phyloP scores from a whole-genome alignment of 140 eudicot species.

The Oenanthe javanica region DNA sequence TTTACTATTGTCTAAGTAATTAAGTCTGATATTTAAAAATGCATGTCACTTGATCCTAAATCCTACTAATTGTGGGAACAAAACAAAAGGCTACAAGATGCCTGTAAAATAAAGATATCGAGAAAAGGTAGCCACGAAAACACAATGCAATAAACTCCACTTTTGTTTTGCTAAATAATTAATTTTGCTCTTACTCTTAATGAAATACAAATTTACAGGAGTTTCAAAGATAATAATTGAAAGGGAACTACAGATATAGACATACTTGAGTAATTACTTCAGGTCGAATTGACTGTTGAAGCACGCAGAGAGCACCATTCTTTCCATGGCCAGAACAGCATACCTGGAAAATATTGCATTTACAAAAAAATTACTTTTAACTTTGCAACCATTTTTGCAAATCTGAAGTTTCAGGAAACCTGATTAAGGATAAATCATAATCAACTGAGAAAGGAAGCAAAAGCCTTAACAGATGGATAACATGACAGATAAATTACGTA shows the following conservation, averaged over 20 bases:
- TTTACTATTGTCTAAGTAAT: too few species aligned
- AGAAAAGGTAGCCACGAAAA: not conserved
- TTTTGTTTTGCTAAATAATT: not conserved
- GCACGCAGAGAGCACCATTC: constrained; percentile 87
- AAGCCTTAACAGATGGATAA: not conserved
- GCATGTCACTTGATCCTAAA: not conserved
- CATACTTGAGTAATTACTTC: constrained; percentile 90
- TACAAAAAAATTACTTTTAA: not conserved
- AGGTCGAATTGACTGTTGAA: constrained; percentile 93
- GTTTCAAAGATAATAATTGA: not conserved
- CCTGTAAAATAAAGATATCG: not conserved
- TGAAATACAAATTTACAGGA: not conserved
- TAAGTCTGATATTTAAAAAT: not conserved
- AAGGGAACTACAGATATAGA: constrained; percentile 5
- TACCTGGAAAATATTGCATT: constrained; percentile 39
- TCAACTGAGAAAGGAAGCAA: not conserved
- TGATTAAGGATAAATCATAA: not conserved
- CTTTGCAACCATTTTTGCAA: not conserved
- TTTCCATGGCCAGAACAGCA: constrained; percentile 99
- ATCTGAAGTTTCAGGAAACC: not conserved
- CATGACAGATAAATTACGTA: not conserved
- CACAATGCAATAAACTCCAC: not conserved
- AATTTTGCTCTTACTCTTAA: not conserved
- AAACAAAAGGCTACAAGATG: not conserved
- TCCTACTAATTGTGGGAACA: not conserved